These are phyloP conservation scores for Chernovozyma sophiae-reginae DNA, from an alignment of 1,139 yeast genomes.

Conservation along the genomic window DNA sequence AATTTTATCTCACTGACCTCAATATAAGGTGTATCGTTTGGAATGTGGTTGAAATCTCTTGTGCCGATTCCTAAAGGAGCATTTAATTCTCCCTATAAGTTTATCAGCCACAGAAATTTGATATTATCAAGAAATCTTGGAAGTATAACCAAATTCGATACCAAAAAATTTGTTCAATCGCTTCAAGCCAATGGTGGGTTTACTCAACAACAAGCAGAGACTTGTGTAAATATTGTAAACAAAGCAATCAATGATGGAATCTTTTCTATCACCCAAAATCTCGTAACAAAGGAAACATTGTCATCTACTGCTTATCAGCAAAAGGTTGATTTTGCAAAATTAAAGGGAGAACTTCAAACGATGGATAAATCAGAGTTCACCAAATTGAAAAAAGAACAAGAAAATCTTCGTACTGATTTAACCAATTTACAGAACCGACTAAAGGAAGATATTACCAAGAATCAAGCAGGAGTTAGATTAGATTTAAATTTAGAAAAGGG, in stretches of 20 bases:
- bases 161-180: constrained; percentile 68
- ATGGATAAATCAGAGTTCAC: constrained; percentile 86
- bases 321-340: constrained; percentile 91
- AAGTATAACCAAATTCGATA: constrained; percentile 61
- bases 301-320: constrained; percentile 89
- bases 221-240: constrained; percentile 71
- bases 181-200: constrained; percentile 69
- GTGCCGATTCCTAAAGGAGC: too few relatives aligned
- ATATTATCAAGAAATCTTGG: constrained; percentile 13
- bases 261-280: constrained; percentile 64
- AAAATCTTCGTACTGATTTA: constrained; percentile 74
- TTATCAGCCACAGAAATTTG: too few relatives aligned
- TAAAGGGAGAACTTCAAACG: constrained; percentile 85
- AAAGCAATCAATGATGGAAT: constrained; percentile 82
- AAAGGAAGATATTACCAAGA: constrained; percentile 87
- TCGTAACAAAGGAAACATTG: constrained; percentile 78
- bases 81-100: too few relatives aligned
- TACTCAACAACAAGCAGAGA: constrained; percentile 70
- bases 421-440: constrained; percentile 81
- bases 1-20: too few relatives aligned
- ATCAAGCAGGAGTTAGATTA: constrained; percentile 83
- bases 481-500: constrained; percentile 94
- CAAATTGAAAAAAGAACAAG: constrained; percentile 81
- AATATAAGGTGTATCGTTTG: too few relatives aligned
- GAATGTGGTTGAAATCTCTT: too few relatives aligned